Base-by-base conservation (phyloP, 176 grass and related monocot genomes). In the Saccharum officinarum region DNA sequence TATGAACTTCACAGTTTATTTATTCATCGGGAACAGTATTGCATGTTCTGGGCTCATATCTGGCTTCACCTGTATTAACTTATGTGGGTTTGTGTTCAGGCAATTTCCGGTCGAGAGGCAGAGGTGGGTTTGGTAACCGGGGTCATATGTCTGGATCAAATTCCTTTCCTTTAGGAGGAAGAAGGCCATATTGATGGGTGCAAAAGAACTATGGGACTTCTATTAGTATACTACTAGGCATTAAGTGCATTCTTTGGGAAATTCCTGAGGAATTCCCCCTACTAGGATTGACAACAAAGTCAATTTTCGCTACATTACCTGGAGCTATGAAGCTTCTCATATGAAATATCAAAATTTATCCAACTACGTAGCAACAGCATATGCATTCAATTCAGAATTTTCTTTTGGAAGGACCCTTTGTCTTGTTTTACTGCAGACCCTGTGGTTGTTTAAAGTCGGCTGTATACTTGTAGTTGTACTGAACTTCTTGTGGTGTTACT, bases 81-180 rank as follows among this genome's bases (percentile, higher is more conserved):
- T 86, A 1, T 44, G 10, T 57, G 16, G 76, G 7, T 86, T 69
- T 84, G 70, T 85, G 74, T 84, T 75, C 76, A 88, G 77, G 86
- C 36, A 92, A 91, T 83, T 95, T 92, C 50, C 84, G 90, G 6
- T 95, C 83, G 1, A 92, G 90, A 80, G 90, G 93, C 16, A 81
- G 93, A 14, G 80, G 83, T 25, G 90, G 93, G 7, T 90, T 74
- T 80, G 93, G 90, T 47, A 88, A 89, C 75, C 86, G 93, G 2
- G 49, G 83, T 37, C 73, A 73, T 1, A 86, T 80, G 8, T 90
- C 90, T 82, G 88, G 88, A 67, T 90, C 93, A 47, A 95, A 95
- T 60, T 7, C 70, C 36, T 81, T 92, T 22, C 80, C 86, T 3
- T 63, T 90, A 40, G 65, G 88, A 76, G 63, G 88, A 79, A 88